Percentiles rank a stretch among this genome's conserved stretches.
Conservation (phyloP, 2,329 filamentous ascomycete species). For the Pyrenophora seminiperda region DNA sequence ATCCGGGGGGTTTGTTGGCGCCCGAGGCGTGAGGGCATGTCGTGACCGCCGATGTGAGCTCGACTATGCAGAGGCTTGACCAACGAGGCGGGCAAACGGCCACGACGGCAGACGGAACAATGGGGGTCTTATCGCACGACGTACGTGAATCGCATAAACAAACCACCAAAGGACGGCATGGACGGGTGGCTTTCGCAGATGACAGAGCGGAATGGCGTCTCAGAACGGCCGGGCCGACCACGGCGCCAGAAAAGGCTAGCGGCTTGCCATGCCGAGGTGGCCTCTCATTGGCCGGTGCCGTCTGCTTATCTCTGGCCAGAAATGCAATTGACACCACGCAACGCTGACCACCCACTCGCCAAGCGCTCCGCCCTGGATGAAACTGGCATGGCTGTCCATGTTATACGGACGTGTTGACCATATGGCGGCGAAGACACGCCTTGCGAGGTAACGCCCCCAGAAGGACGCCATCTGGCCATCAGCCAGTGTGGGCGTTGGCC, state of each 20-base stretch:
- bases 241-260: constrained; percentile 11
- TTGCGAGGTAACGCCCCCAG: constrained; percentile 16
- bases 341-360: constrained; percentile 34
- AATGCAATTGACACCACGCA: constrained; percentile 25
- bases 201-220: constrained; percentile 4
- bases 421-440: constrained; percentile 12
- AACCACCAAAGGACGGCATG: constrained; percentile 6
- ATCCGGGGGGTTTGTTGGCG: constrained; percentile 5
- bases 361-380: constrained; percentile 35
- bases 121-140: constrained; percentile 13
- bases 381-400: constrained; percentile 21
- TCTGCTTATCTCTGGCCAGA: constrained; percentile 15
- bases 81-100: background rate
- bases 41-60: background rate
- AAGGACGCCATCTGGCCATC: constrained; percentile 17
- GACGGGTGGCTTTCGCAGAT: constrained; percentile 11
- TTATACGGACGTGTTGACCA: constrained; percentile 7
- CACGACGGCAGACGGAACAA: background rate
- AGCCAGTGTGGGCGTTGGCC: constrained; percentile 8
- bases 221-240: constrained; percentile 5
- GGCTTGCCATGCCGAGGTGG: background rate
- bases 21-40: constrained; percentile 2
- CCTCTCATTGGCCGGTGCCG: constrained; percentile 3
- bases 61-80: background rate
- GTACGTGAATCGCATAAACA: constrained; percentile 14